Conservation (phyloP, 2,329 filamentous ascomycete genomes). For the Sclerotinia sclerotiorum region DNA sequence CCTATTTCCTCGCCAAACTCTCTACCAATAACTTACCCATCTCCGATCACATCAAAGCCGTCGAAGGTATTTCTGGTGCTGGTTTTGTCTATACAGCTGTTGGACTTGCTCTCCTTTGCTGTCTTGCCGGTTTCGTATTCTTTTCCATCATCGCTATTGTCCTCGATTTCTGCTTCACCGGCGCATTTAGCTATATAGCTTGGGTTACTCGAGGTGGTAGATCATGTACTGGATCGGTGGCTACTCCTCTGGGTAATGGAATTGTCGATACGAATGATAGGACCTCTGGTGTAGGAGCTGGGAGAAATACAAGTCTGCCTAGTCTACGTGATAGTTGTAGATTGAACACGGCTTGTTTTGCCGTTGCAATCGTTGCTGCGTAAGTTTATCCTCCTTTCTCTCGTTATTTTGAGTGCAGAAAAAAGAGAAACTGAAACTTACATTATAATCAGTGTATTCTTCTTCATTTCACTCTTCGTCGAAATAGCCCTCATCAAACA, state of each 20-base stretch:
- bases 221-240: conserved; percentile 63
- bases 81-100: conserved; percentile 73
- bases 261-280: conserved; percentile 49
- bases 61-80: conserved; percentile 74
- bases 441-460: conserved; percentile 60
- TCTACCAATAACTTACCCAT: conserved; percentile 64
- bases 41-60: conserved; percentile 65
- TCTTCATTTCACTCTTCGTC: conserved; percentile 68
- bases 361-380: conserved; percentile 75
- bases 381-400: conserved; percentile 45
- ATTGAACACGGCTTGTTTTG: conserved; percentile 74
- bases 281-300: conserved; percentile 49
- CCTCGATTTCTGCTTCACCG: conserved; percentile 74
- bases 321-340: conserved; percentile 64
- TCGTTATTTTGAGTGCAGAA: background rate
- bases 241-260: conserved; percentile 69
- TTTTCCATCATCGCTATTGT: conserved; percentile 72
- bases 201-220: conserved; percentile 70
- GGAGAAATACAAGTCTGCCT: conserved; percentile 43
- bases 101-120: conserved; percentile 75
- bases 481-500: conserved; percentile 68
- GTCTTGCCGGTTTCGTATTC: conserved; percentile 70
- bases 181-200: conserved; percentile 79
- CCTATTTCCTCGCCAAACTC: conserved; percentile 79
- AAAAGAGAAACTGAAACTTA: conserved; percentile 20